Conservation (phyloP, 1,139 yeast species). For the Dujonia santamariae region DNA sequence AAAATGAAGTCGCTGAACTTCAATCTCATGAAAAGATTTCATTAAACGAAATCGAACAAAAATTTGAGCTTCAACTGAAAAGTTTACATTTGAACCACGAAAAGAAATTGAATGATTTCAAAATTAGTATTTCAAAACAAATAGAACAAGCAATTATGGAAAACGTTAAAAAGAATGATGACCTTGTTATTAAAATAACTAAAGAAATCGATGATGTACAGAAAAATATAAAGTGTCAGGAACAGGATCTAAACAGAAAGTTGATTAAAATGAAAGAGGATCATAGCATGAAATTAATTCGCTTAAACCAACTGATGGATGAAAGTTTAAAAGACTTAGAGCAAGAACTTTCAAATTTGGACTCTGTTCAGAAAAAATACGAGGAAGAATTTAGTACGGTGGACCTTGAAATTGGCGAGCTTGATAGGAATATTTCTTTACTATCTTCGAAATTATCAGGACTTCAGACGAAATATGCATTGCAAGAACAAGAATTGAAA, state of each 20-base stretch:
- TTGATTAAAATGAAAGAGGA: conserved; percentile 26
- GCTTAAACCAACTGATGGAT: conserved; percentile 19
- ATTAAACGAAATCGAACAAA: conserved; percentile 26
- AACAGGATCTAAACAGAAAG: conserved; percentile 20
- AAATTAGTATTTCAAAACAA: conserved; percentile 30
- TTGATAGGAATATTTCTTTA: no score
- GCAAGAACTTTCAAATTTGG: conserved; percentile 12
- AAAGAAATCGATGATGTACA: conserved; percentile 15
- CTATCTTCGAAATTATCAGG: no score
- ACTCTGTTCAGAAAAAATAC: no score
- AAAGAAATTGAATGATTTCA: conserved; percentile 31
- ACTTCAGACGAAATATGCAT: no score
- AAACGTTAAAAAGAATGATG: conserved; percentile 24
- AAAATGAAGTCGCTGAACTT: conserved; percentile 29
- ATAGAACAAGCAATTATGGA: conserved; percentile 33
- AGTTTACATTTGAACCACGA: conserved; percentile 34
- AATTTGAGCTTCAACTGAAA: conserved; percentile 31
- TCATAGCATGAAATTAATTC: conserved; percentile 18
- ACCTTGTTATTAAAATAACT: conserved; percentile 18
- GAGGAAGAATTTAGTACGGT: no score
- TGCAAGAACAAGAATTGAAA: no score
- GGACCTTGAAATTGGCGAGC: no score
- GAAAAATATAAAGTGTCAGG: conserved; percentile 15
- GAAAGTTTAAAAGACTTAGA: conserved; percentile 16
- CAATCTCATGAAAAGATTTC: conserved; percentile 25